phyloP scores from a whole-genome alignment of 1,284 basidiomycete genomes.

The Trametes versicolor region DNA sequence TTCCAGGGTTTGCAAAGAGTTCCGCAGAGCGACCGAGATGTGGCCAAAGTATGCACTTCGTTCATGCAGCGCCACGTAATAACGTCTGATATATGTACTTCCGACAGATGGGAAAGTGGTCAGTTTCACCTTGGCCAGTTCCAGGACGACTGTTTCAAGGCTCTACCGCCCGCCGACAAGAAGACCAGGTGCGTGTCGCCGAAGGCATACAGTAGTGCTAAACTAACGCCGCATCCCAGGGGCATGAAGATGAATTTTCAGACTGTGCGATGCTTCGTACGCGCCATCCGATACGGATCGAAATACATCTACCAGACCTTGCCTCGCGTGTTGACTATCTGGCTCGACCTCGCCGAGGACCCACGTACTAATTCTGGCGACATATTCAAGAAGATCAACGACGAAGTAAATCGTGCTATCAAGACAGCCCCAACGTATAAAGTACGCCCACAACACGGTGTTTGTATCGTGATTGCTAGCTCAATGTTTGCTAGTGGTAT shows the following conservation, averaged over 20 bases:
- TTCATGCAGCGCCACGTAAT: neutral
- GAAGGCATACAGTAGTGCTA: slow-evolving; percentile 14
- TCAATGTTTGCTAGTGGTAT: slow-evolving; percentile 77
- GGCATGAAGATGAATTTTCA: slow-evolving; percentile 67
- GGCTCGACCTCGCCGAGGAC: slow-evolving; percentile 93
- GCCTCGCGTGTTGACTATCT: slow-evolving; percentile 93
- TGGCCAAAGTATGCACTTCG: slow-evolving; percentile 60
- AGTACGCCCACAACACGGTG: slow-evolving; percentile 50
- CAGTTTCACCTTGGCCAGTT: slow-evolving; percentile 90
- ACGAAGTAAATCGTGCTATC: slow-evolving; percentile 63
- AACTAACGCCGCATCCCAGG: slow-evolving; percentile 45
- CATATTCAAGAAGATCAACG: slow-evolving; percentile 66
- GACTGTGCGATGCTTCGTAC: slow-evolving; percentile 77
- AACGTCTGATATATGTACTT: slow-evolving; percentile 6
- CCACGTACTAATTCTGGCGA: slow-evolving; percentile 45
- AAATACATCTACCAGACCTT: slow-evolving; percentile 98
- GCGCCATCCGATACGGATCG: slow-evolving; percentile 85
- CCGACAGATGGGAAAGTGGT: slow-evolving; percentile 84
- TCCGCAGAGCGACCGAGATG: slow-evolving; percentile 64
- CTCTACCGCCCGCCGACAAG: slow-evolving; percentile 58
- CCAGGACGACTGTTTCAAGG: slow-evolving; percentile 80
- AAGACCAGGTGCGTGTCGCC: slow-evolving; percentile 55
- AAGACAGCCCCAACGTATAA: slow-evolving; percentile 79
- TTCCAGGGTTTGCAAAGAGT: slow-evolving; percentile 69
- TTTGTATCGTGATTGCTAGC: neutral